A percentile compares a stretch with the other conserved stretches of the same genome.
phyloP scores from a whole-genome alignment of 2,329 filamentous ascomycete species.

The Volutella citrinella region DNA sequence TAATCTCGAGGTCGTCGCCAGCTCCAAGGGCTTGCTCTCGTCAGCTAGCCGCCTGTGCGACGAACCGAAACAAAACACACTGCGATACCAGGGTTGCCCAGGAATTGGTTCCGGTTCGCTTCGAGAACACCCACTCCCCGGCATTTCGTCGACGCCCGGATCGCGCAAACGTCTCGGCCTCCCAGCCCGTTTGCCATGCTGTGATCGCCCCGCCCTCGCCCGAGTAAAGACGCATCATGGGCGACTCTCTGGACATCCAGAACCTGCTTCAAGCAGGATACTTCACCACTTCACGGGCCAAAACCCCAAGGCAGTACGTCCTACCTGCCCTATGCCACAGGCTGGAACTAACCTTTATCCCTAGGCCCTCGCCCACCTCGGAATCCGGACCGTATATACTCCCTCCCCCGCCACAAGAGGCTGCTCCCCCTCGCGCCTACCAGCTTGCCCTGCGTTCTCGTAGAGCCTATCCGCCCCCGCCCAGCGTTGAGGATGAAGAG shows the following conservation, averaged over 20 bases:
- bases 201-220: slow-evolving; percentile 18
- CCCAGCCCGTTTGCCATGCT: slow-evolving; percentile 15
- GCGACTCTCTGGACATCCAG: slow-evolving; percentile 42
- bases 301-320: slow-evolving; percentile 27
- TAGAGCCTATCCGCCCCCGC: slow-evolving; percentile 53
- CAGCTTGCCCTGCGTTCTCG: slow-evolving; percentile 16
- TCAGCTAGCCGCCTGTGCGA: slow-evolving; percentile 18
- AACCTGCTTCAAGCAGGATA: slow-evolving; percentile 48
- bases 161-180: neutral
- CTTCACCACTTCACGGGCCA: slow-evolving; percentile 46
- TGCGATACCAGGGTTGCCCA: slow-evolving; percentile 1
- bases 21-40: slow-evolving; percentile 15
- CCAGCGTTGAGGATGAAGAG: slow-evolving; percentile 68
- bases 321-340: slow-evolving; percentile 1
- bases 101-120: too few species aligned
- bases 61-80: slow-evolving; percentile 13
- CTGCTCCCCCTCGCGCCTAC: slow-evolving; percentile 13
- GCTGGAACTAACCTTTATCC: slow-evolving; percentile 12
- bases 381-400: slow-evolving; percentile 15
- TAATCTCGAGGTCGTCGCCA: slow-evolving; percentile 6
- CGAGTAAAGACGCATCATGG: slow-evolving; percentile 36
- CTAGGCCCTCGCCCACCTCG: slow-evolving; percentile 16
- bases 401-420: slow-evolving; percentile 17
- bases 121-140: too few species aligned
- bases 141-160: too few species aligned